These are phyloP conservation scores for Spiromastix sp. DNA, from an alignment of 2,329 filamentous ascomycete genomes.

Conservation along the genomic window DNA sequence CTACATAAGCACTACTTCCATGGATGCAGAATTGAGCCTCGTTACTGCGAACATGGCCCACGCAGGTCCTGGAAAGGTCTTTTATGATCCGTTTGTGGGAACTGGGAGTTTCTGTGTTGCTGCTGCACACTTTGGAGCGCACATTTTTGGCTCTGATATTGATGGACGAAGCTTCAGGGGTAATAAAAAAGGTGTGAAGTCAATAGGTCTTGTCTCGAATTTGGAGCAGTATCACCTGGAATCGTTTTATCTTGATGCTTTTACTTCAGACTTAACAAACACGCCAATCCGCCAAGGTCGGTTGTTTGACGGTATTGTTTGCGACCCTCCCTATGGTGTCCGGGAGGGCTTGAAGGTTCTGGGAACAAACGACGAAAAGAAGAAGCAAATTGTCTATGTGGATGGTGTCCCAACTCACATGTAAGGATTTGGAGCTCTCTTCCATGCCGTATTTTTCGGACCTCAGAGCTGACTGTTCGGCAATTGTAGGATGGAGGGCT, in stretches of 20 bases:
- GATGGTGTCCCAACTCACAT: conserved; percentile 60
- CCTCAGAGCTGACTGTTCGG: no score
- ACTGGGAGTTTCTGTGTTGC: conserved; percentile 89
- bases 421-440: no score
- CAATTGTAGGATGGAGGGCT: conserved; percentile 50
- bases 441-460: no score
- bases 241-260: conserved; percentile 60
- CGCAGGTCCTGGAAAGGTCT: conserved; percentile 70
- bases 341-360: conserved; percentile 84
- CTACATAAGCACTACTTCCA: conserved; percentile 93
- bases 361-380: conserved; percentile 55
- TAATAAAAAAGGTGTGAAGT: conserved; percentile 35
- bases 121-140: conserved; percentile 78
- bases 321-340: conserved; percentile 93
- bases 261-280: conserved; percentile 81
- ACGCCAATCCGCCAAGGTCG: conserved; percentile 54
- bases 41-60: conserved; percentile 86
- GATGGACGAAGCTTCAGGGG: conserved; percentile 78
- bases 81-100: conserved; percentile 92
- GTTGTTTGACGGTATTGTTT: conserved; percentile 85
- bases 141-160: conserved; percentile 81
- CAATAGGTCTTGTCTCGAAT: conserved; percentile 51
- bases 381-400: conserved; percentile 46
- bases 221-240: conserved; percentile 73
- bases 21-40: conserved; percentile 90